These are phyloP conservation scores for Bruguiera gymnorhiza DNA, from an alignment of 345 rosid species.

Conservation along the genomic window DNA sequence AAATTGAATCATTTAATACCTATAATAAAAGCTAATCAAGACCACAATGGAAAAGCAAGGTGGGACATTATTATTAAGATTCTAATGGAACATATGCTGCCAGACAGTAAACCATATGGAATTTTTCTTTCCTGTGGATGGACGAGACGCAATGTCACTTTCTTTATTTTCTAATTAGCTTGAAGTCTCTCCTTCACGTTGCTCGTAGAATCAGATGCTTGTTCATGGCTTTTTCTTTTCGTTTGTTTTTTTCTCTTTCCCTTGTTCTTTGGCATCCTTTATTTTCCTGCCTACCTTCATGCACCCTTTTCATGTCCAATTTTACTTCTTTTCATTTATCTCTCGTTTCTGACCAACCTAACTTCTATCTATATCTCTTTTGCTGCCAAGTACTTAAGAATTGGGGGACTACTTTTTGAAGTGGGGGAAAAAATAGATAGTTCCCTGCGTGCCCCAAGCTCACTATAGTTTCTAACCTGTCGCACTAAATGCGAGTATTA, in stretches of 20 bases:
- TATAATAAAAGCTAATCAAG: too few relatives aligned
- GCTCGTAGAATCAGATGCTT: conserved; percentile 46
- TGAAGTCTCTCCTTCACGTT: conserved; percentile 18
- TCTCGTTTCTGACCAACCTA: neutral
- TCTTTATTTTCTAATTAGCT: conserved; percentile 6
- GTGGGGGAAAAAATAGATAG: neutral
- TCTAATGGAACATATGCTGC: conserved; percentile 37
- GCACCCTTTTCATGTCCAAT: neutral
- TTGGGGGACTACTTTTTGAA: neutral
- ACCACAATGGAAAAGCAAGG: too few relatives aligned
- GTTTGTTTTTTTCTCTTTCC: too few relatives aligned
- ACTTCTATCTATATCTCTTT: neutral
- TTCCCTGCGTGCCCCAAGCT: neutral
- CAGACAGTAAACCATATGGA: conserved; percentile 13
- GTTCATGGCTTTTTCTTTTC: neutral
- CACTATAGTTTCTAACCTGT: neutral
- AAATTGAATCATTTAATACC: too few relatives aligned
- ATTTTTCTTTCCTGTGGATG: conserved; percentile 15
- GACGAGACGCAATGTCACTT: conserved; percentile 31
- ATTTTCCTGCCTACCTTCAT: neutral
- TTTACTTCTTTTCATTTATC: neutral
- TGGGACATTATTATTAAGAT: conserved; percentile 7
- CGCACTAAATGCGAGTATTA: too few relatives aligned
- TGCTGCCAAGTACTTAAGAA: neutral
- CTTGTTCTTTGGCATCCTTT: neutral